These are phyloP conservation scores for Tuber indicum DNA, from an alignment of 495 filamentous ascomycete genomes.

Conservation along the genomic window DNA sequence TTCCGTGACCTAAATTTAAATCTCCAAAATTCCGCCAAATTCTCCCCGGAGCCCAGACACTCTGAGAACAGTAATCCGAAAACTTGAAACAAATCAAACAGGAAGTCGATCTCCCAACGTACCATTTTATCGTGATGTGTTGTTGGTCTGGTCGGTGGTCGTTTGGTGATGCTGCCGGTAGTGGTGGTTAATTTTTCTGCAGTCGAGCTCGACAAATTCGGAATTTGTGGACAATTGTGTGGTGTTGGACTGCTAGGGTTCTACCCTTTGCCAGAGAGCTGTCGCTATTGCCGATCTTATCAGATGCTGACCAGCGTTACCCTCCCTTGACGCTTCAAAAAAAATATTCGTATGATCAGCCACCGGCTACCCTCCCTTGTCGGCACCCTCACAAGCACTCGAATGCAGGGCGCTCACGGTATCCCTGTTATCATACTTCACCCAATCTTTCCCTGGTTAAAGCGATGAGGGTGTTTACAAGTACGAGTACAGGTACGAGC, in stretches of 20 bases:
- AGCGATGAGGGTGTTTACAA: background rate
- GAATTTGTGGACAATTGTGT: slow-evolving; percentile 15
- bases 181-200: slow-evolving; percentile 20
- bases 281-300: slow-evolving; percentile 10
- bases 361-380: background rate
- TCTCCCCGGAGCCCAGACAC: background rate
- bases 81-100: background rate
- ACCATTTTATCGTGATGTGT: slow-evolving; percentile 30
- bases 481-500: no score
- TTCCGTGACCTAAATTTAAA: background rate
- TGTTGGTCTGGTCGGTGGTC: slow-evolving; percentile 20
- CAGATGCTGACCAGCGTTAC: background rate
- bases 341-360: background rate
- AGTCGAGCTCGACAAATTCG: slow-evolving; percentile 20
- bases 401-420: background rate
- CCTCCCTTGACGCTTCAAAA: background rate
- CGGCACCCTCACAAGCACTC: background rate
- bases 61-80: background rate
- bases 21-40: background rate
- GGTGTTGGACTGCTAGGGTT: slow-evolving; percentile 36
- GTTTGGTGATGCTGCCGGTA: slow-evolving; percentile 13
- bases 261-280: slow-evolving; percentile 9
- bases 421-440: background rate
- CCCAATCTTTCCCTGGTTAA: background rate
- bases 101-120: slow-evolving; percentile 3